Evolutionary conservation across 148 eudicot species (phyloP).

Genomic region (Fallopia convolvulus): DNA sequence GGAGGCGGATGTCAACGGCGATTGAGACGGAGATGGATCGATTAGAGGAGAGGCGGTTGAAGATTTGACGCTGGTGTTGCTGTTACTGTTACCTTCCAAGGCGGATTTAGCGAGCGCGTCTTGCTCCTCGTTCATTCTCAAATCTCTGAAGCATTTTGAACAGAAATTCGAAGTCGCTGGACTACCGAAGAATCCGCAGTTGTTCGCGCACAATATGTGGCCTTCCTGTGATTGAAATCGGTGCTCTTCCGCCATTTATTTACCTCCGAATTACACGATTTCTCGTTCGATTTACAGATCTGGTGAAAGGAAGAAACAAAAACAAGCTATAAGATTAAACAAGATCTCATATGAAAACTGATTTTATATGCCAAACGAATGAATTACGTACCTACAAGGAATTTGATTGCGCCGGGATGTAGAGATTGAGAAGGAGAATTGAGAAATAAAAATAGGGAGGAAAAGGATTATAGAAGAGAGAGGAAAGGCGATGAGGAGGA

Average conservation of each 20-base stretch:
- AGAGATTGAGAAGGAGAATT: background rate
- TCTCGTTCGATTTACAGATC: background rate
- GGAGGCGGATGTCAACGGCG: conserved; percentile 9
- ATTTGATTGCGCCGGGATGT: background rate
- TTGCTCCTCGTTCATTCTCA: conserved; percentile 24
- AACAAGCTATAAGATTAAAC: background rate
- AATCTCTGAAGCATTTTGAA: conserved; percentile 49
- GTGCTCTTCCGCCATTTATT: conserved; percentile 52
- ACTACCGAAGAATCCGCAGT: conserved; percentile 65
- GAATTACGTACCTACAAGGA: background rate
- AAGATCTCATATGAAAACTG: background rate
- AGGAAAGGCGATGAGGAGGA: background rate
- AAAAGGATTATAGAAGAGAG: background rate
- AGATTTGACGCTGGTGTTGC: background rate
- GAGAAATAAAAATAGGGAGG: too few relatives aligned
- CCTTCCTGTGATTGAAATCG: conserved; percentile 46
- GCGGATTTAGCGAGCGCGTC: conserved; percentile 31
- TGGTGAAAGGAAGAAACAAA: background rate
- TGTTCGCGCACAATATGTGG: conserved; percentile 49
- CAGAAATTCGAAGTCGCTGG: conserved; percentile 51
- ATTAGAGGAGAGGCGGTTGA: background rate
- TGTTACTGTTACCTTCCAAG: conserved; percentile 16
- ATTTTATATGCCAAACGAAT: background rate
- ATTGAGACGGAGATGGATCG: background rate
- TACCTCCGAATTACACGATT: background rate